Percentiles rank a stretch among this genome's conserved stretches.
Evolutionary conservation across 805 yeast species (phyloP).

Genomic region (Maudiozyma pseudohumilis): DNA sequence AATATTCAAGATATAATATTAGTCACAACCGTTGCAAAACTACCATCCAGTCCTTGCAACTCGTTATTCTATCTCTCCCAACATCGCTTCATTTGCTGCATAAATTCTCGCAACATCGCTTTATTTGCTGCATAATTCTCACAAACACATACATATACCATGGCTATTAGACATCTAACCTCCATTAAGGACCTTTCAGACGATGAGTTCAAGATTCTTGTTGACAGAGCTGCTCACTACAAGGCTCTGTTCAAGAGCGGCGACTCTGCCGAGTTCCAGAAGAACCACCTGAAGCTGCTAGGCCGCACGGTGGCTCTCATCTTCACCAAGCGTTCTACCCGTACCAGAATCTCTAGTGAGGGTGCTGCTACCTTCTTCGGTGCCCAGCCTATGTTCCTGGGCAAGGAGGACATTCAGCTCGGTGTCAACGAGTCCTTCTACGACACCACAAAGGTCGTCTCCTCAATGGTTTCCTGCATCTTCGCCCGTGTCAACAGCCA

Average conservation of each 20-base stretch:
- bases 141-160: not conserved
- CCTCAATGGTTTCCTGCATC: conserved; percentile 93
- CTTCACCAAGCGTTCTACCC: conserved; percentile 86
- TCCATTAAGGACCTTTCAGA: conserved; percentile 71
- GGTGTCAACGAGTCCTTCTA: conserved; percentile 90
- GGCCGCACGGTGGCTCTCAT: conserved; percentile 80
- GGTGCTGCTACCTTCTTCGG: conserved; percentile 92
- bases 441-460: conserved; percentile 81
- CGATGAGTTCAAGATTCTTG: conserved; percentile 60
- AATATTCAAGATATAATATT: too few relatives aligned
- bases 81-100: too few relatives aligned
- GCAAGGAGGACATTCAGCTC: conserved; percentile 91
- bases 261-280: conserved; percentile 28
- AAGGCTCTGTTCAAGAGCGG: conserved; percentile 54
- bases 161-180: conserved; percentile 53
- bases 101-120: too few relatives aligned
- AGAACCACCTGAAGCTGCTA: conserved; percentile 41
- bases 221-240: conserved; percentile 66
- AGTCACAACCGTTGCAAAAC: too few relatives aligned
- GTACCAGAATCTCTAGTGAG: conserved; percentile 89
- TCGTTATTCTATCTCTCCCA: too few relatives aligned
- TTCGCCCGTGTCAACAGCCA: conserved; percentile 93
- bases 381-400: conserved; percentile 92
- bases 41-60: too few relatives aligned
- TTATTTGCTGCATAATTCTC: too few relatives aligned